Base-by-base conservation (phyloP, 352 stramenopile genomes). In the Globisporangium spiculum region DNA sequence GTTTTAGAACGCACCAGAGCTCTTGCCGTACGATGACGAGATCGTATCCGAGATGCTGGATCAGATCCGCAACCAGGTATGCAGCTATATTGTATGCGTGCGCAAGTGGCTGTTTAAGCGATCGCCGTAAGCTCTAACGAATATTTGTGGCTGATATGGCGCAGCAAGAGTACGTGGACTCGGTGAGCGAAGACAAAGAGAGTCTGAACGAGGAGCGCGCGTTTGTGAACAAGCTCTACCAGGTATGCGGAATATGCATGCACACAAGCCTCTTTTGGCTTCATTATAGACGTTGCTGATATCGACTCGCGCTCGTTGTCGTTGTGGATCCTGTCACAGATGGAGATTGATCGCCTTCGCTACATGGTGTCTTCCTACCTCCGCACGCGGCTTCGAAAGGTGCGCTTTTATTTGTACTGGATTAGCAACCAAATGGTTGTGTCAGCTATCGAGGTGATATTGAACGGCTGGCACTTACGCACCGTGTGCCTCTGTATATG, bases 291-390 rank as follows among this genome's bases (percentile, higher is more conserved):
- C 57, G n/a, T 3, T 58, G 58, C 44, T 26, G 4, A 38, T 56
- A 44, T 50, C 3, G 14, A 18, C 34, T 27, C 48, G 16, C 16
- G 41, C 6, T 50, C 14, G n/a, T 27, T 30, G 32, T 5, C 22
- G n/a, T 10, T 48, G 6, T 32, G 60, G 16, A 20, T 52, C 44
- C 18, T 24, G 30, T 32, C 44, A 52, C 22, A 90, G 79, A 94
- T 96, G 88, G 88, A 96, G 70, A 96, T 96, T 72, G 88, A 96
- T 52, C 86, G 88, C 18, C 76, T 96, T 36, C 83, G 83, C 46
- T 96, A 91, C 75, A 92, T 92, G 80, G 76, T 96, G 3, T 79
- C 88, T 41, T 94, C 88, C 0, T 96, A 96, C 60, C 68, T 96
- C 24, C 84, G 88, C 41, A 91, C 85, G 16, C 83, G 88, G 4